These are phyloP conservation scores for Pseudogymnoascus sp. DNA, from an alignment of 2,329 filamentous ascomycete species.

Conservation along the genomic window DNA sequence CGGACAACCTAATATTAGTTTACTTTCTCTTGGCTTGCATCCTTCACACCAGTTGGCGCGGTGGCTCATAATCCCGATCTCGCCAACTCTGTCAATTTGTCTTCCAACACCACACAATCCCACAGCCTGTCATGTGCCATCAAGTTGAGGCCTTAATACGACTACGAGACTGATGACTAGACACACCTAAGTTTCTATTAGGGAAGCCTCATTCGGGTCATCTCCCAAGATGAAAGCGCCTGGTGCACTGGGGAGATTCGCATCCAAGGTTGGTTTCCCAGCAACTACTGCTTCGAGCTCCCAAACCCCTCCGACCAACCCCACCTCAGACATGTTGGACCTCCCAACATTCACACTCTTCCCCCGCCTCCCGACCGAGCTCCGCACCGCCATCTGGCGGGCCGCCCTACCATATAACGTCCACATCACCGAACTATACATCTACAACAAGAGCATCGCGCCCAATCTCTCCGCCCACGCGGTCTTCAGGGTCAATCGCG, in stretches of 20 bases:
- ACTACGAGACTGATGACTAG: background rate
- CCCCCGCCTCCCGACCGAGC: constrained; percentile 18
- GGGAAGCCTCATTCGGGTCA: background rate
- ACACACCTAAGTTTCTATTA: background rate
- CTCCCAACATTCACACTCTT: constrained; percentile 15
- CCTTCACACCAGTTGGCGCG: background rate
- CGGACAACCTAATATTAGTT: background rate
- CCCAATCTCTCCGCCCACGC: background rate
- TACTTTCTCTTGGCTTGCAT: background rate
- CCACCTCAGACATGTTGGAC: background rate
- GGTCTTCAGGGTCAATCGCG: background rate
- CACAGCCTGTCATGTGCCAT: background rate
- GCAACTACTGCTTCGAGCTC: background rate
- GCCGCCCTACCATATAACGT: constrained; percentile 15
- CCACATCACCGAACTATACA: background rate
- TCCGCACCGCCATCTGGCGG: constrained; percentile 19
- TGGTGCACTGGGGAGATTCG: background rate
- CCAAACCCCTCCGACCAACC: background rate
- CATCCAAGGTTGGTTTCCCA: background rate
- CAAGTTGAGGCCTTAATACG: background rate
- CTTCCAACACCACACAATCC: background rate
- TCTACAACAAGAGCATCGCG: background rate
- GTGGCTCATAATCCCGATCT: background rate
- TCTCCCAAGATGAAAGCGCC: background rate
- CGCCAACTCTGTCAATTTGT: background rate